Percentiles rank a stretch among this genome's conserved stretches.
Evolutionary conservation across 2,329 filamentous ascomycete genomes (phyloP).

Genomic region (Elsinoe ampelina): DNA sequence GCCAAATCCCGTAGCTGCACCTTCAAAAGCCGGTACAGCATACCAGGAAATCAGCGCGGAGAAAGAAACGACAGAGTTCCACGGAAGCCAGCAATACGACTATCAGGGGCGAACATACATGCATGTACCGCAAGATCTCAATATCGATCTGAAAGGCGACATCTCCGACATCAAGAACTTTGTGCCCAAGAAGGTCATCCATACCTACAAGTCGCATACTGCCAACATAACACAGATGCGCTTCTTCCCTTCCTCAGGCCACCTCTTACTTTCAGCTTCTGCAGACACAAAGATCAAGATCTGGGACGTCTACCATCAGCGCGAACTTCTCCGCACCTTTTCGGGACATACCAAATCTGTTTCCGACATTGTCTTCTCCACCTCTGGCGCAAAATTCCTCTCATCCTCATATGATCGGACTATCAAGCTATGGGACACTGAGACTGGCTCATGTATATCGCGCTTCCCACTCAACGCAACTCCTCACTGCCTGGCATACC

Average conservation of each 20-base stretch:
- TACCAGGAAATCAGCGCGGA: slow-evolving; percentile 38
- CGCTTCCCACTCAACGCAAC: slow-evolving; percentile 92
- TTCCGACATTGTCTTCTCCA: slow-evolving; percentile 82
- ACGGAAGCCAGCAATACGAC: slow-evolving; percentile 73
- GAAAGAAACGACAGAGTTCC: slow-evolving; percentile 74
- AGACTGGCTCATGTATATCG: slow-evolving; percentile 78
- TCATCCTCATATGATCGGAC: slow-evolving; percentile 83
- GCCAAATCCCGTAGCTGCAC: slow-evolving; percentile 51
- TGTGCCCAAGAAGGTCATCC: slow-evolving; percentile 86
- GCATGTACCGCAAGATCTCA: slow-evolving; percentile 88
- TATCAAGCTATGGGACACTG: slow-evolving; percentile 74
- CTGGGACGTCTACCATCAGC: slow-evolving; percentile 87
- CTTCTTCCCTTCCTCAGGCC: slow-evolving; percentile 81
- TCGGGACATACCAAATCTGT: slow-evolving; percentile 82
- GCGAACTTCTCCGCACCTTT: slow-evolving; percentile 83
- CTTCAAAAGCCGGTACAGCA: slow-evolving; percentile 43
- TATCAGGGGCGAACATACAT: slow-evolving; percentile 96
- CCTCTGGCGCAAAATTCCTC: slow-evolving; percentile 72
- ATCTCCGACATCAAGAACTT: slow-evolving; percentile 74
- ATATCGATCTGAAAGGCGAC: slow-evolving; percentile 76
- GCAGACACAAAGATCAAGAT: slow-evolving; percentile 88
- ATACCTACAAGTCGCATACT: slow-evolving; percentile 71
- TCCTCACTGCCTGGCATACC: slow-evolving; percentile 89
- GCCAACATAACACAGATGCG: slow-evolving; percentile 81
- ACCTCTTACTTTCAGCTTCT: slow-evolving; percentile 79